Conservation (phyloP, 768 basidiomycete species). For the Termitomyces sp. region DNA sequence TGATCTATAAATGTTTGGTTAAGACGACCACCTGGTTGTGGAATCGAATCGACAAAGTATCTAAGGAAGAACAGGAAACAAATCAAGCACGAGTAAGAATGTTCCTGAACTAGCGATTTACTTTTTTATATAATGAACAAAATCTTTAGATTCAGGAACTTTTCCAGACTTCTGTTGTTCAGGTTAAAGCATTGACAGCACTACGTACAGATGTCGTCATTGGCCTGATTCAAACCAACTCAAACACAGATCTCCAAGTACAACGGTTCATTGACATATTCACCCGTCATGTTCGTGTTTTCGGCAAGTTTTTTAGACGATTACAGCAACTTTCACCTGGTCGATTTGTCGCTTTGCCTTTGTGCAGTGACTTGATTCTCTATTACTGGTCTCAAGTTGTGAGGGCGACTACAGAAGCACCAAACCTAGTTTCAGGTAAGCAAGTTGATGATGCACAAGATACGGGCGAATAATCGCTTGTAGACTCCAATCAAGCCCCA, state of each 20-base stretch:
- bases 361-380: conserved; percentile 63
- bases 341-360: conserved; percentile 62
- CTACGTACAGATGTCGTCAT: conserved; percentile 54
- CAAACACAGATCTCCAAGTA: conserved; percentile 28
- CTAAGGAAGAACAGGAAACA: conserved; percentile 37
- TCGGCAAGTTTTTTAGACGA: conserved; percentile 80
- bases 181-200: conserved; percentile 52
- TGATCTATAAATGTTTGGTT: conserved; percentile 71
- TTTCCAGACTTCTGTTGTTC: conserved; percentile 56
- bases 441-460: not conserved
- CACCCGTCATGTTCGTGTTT: conserved; percentile 63
- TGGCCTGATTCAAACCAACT: conserved; percentile 30
- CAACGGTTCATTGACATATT: conserved; percentile 50
- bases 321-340: conserved; percentile 58
- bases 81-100: conserved; percentile 53
- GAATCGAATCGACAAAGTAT: conserved; percentile 43
- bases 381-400: conserved; percentile 83
- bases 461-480: not conserved
- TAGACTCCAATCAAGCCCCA: conserved; percentile 60
- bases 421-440: conserved; percentile 55
- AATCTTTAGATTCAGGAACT: conserved; percentile 53
- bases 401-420: conserved; percentile 56
- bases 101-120: not conserved
- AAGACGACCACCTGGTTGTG: conserved; percentile 76
- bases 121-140: not conserved